Conservation (phyloP, 768 basidiomycete genomes). For the Lactifluus subvellereus region DNA sequence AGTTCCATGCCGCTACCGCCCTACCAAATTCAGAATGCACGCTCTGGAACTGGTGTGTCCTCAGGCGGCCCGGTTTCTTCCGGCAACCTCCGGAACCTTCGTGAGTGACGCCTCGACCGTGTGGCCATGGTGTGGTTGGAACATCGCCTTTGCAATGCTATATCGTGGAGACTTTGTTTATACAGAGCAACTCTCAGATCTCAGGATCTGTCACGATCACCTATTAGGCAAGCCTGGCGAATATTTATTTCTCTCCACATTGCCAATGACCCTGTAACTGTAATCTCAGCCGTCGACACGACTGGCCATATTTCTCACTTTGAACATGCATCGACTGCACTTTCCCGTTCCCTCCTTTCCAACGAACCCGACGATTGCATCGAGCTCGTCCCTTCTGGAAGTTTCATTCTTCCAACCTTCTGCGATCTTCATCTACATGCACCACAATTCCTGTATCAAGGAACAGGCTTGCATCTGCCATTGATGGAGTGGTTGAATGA, state of each 20-base stretch:
- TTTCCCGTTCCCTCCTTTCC: conserved; percentile 34
- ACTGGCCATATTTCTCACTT: conserved; percentile 49
- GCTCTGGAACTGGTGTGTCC: neutral
- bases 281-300: conserved; percentile 7
- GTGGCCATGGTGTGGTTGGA: no score
- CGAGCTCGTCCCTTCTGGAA: conserved; percentile 41
- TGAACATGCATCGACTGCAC: conserved; percentile 33
- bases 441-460: conserved; percentile 84
- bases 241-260: neutral
- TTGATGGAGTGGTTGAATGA: conserved; percentile 79
- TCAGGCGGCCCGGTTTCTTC: neutral
- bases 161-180: conserved; percentile 55
- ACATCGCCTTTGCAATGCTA: conserved; percentile 24
- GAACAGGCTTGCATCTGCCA: conserved; percentile 79
- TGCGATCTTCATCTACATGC: conserved; percentile 84
- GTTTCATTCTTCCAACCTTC: conserved; percentile 73
- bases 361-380: conserved; percentile 23
- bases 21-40: no score
- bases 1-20: neutral
- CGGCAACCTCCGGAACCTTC: conserved; percentile 10
- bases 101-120: neutral
- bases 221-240: conserved; percentile 40
- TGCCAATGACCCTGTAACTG: neutral
- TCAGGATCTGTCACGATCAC: conserved; percentile 53
- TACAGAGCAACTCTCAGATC: conserved; percentile 44